Evolutionary conservation across 176 grass and related monocot genomes (phyloP).

Genomic region (Ensete ventricosum): DNA sequence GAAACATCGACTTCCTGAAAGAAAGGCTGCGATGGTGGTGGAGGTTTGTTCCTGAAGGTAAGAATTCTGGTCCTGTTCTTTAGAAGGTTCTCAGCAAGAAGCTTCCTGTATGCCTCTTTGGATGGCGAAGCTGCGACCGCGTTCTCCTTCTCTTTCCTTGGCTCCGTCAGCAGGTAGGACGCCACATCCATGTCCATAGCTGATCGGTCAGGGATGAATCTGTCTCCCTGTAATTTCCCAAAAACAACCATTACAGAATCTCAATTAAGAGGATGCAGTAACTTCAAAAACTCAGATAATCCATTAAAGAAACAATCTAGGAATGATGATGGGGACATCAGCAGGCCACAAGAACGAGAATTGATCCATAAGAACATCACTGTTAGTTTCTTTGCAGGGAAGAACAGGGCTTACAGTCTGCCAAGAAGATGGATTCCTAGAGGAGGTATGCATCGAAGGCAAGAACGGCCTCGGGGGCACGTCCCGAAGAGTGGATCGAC

Average conservation of each 20-base stretch:
- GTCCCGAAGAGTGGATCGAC: slow-evolving; percentile 39
- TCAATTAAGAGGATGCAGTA: neutral
- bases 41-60: slow-evolving; percentile 42
- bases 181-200: slow-evolving; percentile 61
- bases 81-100: slow-evolving; percentile 42
- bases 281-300: neutral
- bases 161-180: slow-evolving; percentile 49
- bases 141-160: slow-evolving; percentile 46
- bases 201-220: slow-evolving; percentile 44
- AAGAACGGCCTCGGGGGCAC: slow-evolving; percentile 41
- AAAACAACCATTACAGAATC: neutral
- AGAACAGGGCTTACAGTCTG: slow-evolving; percentile 26
- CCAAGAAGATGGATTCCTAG: slow-evolving; percentile 23
- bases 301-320: neutral
- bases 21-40: slow-evolving; percentile 19
- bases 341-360: no score
- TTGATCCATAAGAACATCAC: neutral
- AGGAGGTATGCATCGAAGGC: slow-evolving; percentile 31
- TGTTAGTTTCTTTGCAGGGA: no score
- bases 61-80: slow-evolving; percentile 55
- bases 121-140: slow-evolving; percentile 11
- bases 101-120: slow-evolving; percentile 43
- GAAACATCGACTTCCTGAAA: neutral
- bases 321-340: neutral
- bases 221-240: slow-evolving; percentile 41